These are phyloP conservation scores for Fistulifera solaris DNA, from an alignment of 108 stramenopile species.

Conservation along the genomic window DNA sequence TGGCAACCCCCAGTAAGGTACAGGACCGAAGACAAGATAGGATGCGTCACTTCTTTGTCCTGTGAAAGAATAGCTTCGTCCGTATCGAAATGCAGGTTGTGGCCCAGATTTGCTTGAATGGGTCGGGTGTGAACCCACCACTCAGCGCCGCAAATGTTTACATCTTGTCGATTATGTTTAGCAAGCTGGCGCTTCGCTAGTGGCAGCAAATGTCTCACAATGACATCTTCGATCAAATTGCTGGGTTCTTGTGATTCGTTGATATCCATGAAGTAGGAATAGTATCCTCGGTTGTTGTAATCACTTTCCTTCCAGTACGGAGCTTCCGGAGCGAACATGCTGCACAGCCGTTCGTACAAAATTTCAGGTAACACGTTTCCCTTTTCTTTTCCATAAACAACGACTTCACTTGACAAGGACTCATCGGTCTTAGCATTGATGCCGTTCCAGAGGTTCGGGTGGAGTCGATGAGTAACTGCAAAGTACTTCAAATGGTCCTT, in stretches of 20 bases:
- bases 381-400: neutral
- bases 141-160: slow-evolving; percentile 61
- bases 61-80: slow-evolving; percentile 65
- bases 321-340: slow-evolving; percentile 56
- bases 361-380: slow-evolving; percentile 35
- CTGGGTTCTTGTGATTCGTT: slow-evolving; percentile 13
- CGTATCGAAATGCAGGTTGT: slow-evolving; percentile 85
- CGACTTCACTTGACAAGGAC: slow-evolving; percentile 5
- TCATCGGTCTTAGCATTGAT: neutral
- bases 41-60: slow-evolving; percentile 63
- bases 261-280: slow-evolving; percentile 63
- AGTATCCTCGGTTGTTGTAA: slow-evolving; percentile 68
- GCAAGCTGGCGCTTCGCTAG: slow-evolving; percentile 17
- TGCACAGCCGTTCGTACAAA: slow-evolving; percentile 45
- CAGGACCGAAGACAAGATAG: slow-evolving; percentile 61
- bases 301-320: slow-evolving; percentile 67
- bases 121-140: slow-evolving; percentile 84
- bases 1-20: slow-evolving; percentile 58
- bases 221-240: slow-evolving; percentile 66
- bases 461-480: slow-evolving; percentile 67
- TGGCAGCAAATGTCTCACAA: slow-evolving; percentile 57
- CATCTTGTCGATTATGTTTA: slow-evolving; percentile 4
- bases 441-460: slow-evolving; percentile 68
- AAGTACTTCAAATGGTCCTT: slow-evolving; percentile 43
- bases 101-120: slow-evolving; percentile 72